phyloP scores from a whole-genome alignment of 805 yeast genomes.

The Lachancea thermotolerans region DNA sequence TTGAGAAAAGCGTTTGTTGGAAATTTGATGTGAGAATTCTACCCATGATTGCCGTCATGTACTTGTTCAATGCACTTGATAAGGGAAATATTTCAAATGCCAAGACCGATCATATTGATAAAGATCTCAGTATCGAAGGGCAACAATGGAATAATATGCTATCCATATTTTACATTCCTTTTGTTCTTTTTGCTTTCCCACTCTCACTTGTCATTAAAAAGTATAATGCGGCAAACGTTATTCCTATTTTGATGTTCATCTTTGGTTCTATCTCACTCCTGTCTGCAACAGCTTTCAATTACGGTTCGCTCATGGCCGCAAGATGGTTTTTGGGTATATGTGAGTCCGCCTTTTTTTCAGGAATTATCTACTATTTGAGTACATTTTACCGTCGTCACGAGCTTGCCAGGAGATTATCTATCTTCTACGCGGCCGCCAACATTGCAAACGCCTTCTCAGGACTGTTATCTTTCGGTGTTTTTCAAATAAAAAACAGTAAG shows the following conservation, averaged over 20 bases:
- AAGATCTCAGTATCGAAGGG: constrained; percentile 37
- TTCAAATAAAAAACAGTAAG: constrained; percentile 32
- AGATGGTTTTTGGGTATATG: constrained; percentile 40
- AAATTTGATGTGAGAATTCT: constrained; percentile 40
- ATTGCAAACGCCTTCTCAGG: constrained; percentile 33
- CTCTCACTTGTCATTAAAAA: constrained; percentile 32
- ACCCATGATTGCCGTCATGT: constrained; percentile 41
- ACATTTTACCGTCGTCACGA: constrained; percentile 36
- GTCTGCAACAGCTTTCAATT: constrained; percentile 36
- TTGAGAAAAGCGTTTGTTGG: constrained; percentile 30
- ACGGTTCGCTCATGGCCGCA: constrained; percentile 34
- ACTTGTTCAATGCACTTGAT: constrained; percentile 43
- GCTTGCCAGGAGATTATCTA: constrained; percentile 33
- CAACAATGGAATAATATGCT: constrained; percentile 41
- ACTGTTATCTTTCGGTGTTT: constrained; percentile 36
- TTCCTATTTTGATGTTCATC: constrained; percentile 40
- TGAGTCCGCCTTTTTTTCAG: constrained; percentile 40
- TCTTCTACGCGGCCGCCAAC: constrained; percentile 33
- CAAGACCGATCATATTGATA: constrained; percentile 40
- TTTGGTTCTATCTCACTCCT: constrained; percentile 40
- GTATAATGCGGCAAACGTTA: constrained; percentile 35
- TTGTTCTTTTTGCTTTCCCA: constrained; percentile 38
- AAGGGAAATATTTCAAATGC: constrained; percentile 48
- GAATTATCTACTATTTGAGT: constrained; percentile 34
- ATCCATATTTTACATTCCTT: constrained; percentile 25